phyloP scores from a whole-genome alignment of 345 rosid species.

The Populus ilicifolia region DNA sequence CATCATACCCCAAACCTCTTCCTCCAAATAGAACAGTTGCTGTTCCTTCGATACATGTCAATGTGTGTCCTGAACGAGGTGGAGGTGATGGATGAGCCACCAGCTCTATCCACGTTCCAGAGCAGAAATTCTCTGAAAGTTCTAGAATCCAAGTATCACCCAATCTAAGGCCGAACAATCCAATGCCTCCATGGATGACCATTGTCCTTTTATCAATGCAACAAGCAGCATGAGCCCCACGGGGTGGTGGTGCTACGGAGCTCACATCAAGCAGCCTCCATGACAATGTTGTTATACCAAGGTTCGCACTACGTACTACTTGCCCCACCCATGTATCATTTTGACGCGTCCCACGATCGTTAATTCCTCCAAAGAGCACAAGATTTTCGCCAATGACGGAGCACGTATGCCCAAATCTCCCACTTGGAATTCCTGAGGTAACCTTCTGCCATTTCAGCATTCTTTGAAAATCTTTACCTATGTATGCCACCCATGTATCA shows the following conservation, averaged over 20 bases:
- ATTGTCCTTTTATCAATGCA: slow-evolving; percentile 59
- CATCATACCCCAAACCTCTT: slow-evolving; percentile 81
- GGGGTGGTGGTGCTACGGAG: slow-evolving; percentile 58
- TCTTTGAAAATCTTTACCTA: slow-evolving; percentile 46
- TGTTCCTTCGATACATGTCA: slow-evolving; percentile 59
- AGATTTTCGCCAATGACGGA: slow-evolving; percentile 49
- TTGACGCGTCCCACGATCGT: slow-evolving; percentile 74
- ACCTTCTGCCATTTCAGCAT: slow-evolving; percentile 63
- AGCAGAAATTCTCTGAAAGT: slow-evolving; percentile 52
- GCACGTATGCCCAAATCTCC: slow-evolving; percentile 93
- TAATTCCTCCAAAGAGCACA: slow-evolving; percentile 85
- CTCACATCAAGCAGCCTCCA: slow-evolving; percentile 71
- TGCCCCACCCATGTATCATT: slow-evolving; percentile 86
- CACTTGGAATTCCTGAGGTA: slow-evolving; percentile 66
- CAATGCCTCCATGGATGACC: slow-evolving; percentile 88
- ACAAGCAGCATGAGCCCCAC: slow-evolving; percentile 94
- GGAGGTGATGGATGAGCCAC: slow-evolving; percentile 63
- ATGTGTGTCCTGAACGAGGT: slow-evolving; percentile 88
- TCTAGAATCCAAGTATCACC: slow-evolving; percentile 84
- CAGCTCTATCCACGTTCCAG: slow-evolving; percentile 63
- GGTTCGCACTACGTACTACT: slow-evolving; percentile 40
- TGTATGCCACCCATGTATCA: slow-evolving; percentile 80
- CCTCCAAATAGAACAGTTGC: slow-evolving; percentile 77
- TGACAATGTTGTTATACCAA: slow-evolving; percentile 39
- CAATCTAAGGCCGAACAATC: slow-evolving; percentile 59